Evolutionary conservation across 2,329 filamentous ascomycete genomes (phyloP).

Genomic region (Aureobasidium leucospermi): DNA sequence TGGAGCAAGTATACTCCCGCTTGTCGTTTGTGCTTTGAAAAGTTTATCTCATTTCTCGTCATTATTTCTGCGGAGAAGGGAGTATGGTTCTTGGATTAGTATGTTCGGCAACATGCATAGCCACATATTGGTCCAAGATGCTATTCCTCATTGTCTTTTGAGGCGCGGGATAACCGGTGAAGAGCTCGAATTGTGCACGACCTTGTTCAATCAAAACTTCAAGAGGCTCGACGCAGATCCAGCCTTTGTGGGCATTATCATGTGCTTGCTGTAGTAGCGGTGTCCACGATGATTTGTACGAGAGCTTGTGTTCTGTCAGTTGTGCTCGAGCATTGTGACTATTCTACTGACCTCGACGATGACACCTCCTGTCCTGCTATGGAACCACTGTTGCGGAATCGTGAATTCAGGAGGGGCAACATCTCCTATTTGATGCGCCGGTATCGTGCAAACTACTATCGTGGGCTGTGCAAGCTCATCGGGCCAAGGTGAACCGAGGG

Average conservation of each 20-base stretch:
- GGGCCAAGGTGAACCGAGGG: constrained; percentile 58
- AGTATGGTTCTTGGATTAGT: neutral
- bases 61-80: no score
- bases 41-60: no score
- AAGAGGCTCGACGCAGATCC: constrained; percentile 69
- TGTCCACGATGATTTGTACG: constrained; percentile 66
- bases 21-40: no score
- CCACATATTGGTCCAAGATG: constrained; percentile 42
- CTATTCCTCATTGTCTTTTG: constrained; percentile 59
- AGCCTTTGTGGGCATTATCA: constrained; percentile 52
- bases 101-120: constrained; percentile 9
- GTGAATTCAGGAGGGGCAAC: constrained; percentile 62
- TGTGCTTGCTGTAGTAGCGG: constrained; percentile 63
- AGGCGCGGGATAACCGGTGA: constrained; percentile 66
- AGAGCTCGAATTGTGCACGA: constrained; percentile 74
- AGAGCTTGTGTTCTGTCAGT: constrained; percentile 29
- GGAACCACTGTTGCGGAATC: constrained; percentile 62
- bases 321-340: neutral
- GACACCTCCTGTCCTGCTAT: constrained; percentile 66
- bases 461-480: constrained; percentile 56
- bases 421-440: constrained; percentile 59
- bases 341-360: constrained; percentile 53
- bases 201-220: constrained; percentile 72
- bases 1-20: no score
- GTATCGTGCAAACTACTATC: constrained; percentile 70